A percentile compares a stretch with the other conserved stretches of the same genome.
Conservation (phyloP, 129 eudicot genomes). For the Pittosporum tobira region DNA sequence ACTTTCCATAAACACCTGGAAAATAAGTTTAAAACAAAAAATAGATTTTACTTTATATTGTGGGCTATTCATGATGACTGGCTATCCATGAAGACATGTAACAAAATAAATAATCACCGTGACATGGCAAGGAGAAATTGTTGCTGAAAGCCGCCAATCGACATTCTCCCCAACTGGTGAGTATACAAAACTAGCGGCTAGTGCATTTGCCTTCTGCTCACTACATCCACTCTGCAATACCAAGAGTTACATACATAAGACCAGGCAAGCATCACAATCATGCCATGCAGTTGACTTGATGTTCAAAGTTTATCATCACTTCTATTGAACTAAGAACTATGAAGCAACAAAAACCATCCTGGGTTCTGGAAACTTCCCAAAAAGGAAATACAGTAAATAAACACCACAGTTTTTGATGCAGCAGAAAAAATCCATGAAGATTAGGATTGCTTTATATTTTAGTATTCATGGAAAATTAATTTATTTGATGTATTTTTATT, state of each 20-base stretch:
- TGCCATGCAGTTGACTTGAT: not conserved
- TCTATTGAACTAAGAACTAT: not conserved
- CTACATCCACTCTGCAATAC: slow-evolving; percentile 69
- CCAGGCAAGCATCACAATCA: not conserved
- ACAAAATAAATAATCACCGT: slow-evolving; percentile 41
- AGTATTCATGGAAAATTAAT: no score
- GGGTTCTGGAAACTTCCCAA: not conserved
- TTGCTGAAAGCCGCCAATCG: slow-evolving; percentile 94
- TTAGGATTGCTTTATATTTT: no score
- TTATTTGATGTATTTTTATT: no score
- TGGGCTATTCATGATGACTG: not conserved
- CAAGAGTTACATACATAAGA: not conserved
- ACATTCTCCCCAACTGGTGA: slow-evolving; percentile 74
- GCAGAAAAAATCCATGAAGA: no score
- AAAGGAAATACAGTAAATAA: not conserved
- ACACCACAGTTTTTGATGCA: no score
- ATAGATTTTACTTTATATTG: not conserved
- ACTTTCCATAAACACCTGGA: slow-evolving; percentile 72
- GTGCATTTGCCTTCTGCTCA: slow-evolving; percentile 82
- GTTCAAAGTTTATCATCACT: not conserved
- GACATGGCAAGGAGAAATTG: slow-evolving; percentile 96
- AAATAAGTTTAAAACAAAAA: not conserved
- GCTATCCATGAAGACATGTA: not conserved
- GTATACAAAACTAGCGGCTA: slow-evolving; percentile 79
- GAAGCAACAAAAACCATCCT: not conserved